These are phyloP conservation scores for Triticum turgidum DNA, from an alignment of 176 grass and related monocot species.

Conservation along the genomic window DNA sequence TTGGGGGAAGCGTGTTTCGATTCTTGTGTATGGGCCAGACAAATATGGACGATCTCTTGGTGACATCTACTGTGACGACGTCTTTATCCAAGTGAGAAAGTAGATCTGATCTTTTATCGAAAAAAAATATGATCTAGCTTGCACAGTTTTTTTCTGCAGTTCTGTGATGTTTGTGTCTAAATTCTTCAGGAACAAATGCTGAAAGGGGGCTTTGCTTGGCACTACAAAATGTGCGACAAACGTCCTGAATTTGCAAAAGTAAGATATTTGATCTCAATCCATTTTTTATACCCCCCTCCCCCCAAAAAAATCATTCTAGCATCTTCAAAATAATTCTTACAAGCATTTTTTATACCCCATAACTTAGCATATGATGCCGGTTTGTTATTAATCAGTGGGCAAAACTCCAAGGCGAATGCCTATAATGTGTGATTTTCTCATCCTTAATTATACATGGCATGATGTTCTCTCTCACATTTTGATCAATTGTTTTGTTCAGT, in stretches of 20 bases:
- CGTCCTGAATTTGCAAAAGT: neutral
- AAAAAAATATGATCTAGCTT: too few relatives aligned
- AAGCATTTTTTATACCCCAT: neutral
- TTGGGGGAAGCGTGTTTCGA: neutral
- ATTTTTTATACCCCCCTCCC: neutral
- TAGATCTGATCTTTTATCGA: too few relatives aligned
- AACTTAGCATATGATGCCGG: neutral
- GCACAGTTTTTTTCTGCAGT: neutral
- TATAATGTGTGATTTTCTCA: neutral
- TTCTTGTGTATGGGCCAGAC: neutral
- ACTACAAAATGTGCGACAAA: neutral
- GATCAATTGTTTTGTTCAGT: neutral
- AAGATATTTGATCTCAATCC: neutral
- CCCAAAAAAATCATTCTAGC: neutral
- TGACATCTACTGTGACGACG: neutral
- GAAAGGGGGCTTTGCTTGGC: neutral
- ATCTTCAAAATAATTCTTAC: neutral
- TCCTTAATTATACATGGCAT: neutral
- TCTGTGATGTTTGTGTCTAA: neutral
- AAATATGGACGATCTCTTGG: neutral
- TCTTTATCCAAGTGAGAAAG: conserved; percentile 19
- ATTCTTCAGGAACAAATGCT: neutral
- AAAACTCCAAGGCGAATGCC: neutral
- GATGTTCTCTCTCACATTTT: neutral
- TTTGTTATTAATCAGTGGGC: neutral